Base-by-base conservation (phyloP, 768 basidiomycete species). In the Trametes cingulata region DNA sequence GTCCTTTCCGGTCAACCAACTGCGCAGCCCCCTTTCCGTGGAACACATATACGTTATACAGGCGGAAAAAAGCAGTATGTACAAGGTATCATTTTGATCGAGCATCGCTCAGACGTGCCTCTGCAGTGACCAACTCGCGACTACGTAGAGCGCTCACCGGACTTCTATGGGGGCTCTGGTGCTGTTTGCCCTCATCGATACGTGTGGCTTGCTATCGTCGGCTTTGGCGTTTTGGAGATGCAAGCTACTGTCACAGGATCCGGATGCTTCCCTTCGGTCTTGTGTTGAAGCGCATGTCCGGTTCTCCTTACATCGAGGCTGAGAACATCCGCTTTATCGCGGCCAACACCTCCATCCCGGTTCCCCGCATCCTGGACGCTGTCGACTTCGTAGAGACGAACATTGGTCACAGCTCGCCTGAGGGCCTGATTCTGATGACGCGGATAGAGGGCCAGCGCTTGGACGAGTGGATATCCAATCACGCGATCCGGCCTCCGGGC, bases 341-440 rank as follows among this genome's bases (percentile, higher is more conserved):
- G 14, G 17, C 56, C 35, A 14, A 67, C 39, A 69, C 68, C 25
- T 51, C 64, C 17, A 58, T 69, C 9, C 68, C 68, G 6, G 59
- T 69, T 1, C 66, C 68, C 9, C 57, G 43, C 12, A 48, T 67
- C 27, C 50, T 51, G 7, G 54, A 56, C 41, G 40, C 60, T 25
- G 43, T 57, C 37, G 29, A 58, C n/a, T n/a, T n/a, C n/a, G n/a
- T n/a, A n/a, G n/a, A n/a, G n/a, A n/a, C n/a, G n/a, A n/a, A n/a
- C n/a, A n/a, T n/a, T n/a, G n/a, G n/a, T n/a, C n/a, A n/a, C n/a
- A n/a, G n/a, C n/a, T n/a, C n/a, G n/a, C 15, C 20, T 22, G 22
- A 13, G 29, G 19, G 56, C 17, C 33, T 27, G 33, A 55, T 67
- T 25, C 17, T 61, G 10, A 65, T 63, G 66, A 39, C 62, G 6